These are phyloP conservation scores for Daldinia concentrica DNA, from an alignment of 495 filamentous ascomycete genomes.

Conservation along the genomic window DNA sequence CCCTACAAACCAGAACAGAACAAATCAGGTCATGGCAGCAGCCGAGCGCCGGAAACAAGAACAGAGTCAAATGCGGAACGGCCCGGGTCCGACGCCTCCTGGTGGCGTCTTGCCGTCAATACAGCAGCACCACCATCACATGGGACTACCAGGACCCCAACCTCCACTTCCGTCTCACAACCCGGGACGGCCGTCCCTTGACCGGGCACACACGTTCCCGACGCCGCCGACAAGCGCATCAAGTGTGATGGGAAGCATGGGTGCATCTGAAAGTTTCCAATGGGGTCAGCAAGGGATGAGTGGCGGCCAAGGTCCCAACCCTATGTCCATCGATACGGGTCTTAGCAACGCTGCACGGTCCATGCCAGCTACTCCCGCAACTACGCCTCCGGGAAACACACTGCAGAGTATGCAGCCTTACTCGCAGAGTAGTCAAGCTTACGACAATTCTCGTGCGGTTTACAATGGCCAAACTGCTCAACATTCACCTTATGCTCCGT, in stretches of 20 bases:
- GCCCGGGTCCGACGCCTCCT: slow-evolving; percentile 50
- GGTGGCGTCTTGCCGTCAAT: slow-evolving; percentile 68
- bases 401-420: slow-evolving; percentile 79
- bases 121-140: slow-evolving; percentile 75
- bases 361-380: slow-evolving; percentile 92
- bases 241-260: slow-evolving; percentile 81
- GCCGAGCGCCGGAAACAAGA: slow-evolving; percentile 78
- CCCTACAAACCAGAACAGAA: slow-evolving; percentile 84
- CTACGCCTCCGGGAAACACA: slow-evolving; percentile 83
- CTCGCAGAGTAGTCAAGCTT: slow-evolving; percentile 75
- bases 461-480: slow-evolving; percentile 79
- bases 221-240: slow-evolving; percentile 94
- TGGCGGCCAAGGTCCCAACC: slow-evolving; percentile 70
- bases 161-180: slow-evolving; percentile 81
- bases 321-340: slow-evolving; percentile 85
- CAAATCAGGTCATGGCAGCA: slow-evolving; percentile 87
- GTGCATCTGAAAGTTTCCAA: slow-evolving; percentile 75
- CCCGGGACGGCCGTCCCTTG: slow-evolving; percentile 73
- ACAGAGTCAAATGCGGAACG: slow-evolving; percentile 60
- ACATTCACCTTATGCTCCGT: slow-evolving; percentile 74
- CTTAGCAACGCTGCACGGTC: slow-evolving; percentile 80
- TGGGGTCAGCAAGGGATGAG: slow-evolving; percentile 76
- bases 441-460: slow-evolving; percentile 80
- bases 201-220: slow-evolving; percentile 89
- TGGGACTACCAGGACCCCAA: slow-evolving; percentile 75